phyloP scores from a whole-genome alignment of 2,329 filamentous ascomycete genomes.

The Alternaria tenuissima region DNA sequence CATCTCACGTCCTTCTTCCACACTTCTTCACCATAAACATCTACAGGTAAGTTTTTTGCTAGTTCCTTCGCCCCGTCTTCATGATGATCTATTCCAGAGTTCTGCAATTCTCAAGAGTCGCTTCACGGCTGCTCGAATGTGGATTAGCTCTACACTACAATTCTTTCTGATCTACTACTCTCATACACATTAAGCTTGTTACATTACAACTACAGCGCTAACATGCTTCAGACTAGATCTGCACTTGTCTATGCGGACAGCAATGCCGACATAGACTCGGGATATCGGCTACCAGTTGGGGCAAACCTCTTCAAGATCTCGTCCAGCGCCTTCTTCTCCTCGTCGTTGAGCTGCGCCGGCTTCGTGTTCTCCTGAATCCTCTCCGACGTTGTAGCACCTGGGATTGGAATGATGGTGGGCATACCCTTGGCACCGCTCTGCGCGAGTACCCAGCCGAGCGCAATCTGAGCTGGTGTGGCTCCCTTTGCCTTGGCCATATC shows the following conservation, averaged over 20 bases:
- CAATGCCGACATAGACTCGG: constrained; percentile 10
- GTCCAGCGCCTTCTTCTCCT: constrained; percentile 61
- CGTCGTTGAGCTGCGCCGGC: constrained; percentile 61
- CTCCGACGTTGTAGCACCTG: constrained; percentile 66
- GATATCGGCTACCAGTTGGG: constrained; percentile 55
- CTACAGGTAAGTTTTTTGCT: constrained; percentile 20
- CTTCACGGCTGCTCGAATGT: constrained; percentile 49
- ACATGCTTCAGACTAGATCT: constrained; percentile 11
- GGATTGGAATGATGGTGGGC: constrained; percentile 71
- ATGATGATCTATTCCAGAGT: constrained; percentile 58
- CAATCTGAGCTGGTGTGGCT: constrained; percentile 69
- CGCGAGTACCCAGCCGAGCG: constrained; percentile 68
- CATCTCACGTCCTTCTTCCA: not conserved
- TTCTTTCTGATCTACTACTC: constrained; percentile 54
- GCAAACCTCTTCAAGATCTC: constrained; percentile 59
- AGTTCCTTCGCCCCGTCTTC: not conserved
- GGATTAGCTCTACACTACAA: constrained; percentile 58
- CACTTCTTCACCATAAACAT: constrained; percentile 4
- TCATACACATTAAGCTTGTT: not conserved
- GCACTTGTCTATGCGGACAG: constrained; percentile 19
- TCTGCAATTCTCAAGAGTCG: constrained; percentile 60
- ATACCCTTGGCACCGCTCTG: constrained; percentile 62
- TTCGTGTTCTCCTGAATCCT: constrained; percentile 69
- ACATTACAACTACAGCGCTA: constrained; percentile 19
- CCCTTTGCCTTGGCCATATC: constrained; percentile 66